Base-by-base conservation (phyloP, 2,329 filamentous ascomycete genomes). In the Aspergillus costaricaensis region DNA sequence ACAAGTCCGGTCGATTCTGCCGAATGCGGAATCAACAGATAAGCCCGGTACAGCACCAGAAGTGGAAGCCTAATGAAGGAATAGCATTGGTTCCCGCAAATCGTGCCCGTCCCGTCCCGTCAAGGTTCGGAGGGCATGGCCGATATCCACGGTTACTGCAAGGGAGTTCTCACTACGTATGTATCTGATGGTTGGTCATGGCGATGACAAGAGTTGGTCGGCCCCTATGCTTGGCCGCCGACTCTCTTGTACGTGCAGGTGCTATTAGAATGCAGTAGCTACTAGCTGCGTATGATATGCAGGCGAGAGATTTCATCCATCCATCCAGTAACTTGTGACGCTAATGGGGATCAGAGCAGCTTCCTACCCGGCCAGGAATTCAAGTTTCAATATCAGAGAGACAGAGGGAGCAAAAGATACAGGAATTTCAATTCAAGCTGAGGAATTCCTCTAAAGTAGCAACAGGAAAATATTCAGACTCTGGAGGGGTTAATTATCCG, bases 51-150 rank as follows among this genome's bases (percentile, higher is more conserved):
- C 19, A 4, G 25, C 30, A 27, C 32, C n/a, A 57, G 41, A 12
- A 39, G 21, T 50, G 41, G 32, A 55, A 50, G 53, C 53, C 25
- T 27, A 52, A 32, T 15, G 38, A 52, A 25, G 56, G 41, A 53
- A 55, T 14, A 41, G 56, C 49, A 59, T 65, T 66, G 64, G 62
- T 59, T 67, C 61, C 64, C 64, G 57, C 54, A 56, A 58, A 57
- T 65, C 49, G 62, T 61, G 57, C 44, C 69, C 72, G 73, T 72
- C 67, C 73, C 73, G 73, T 72, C 70, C 73, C 73, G 73, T 75
- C 70, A 75, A 76, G 71, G 73, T 75, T 75, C 67, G 68, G 68
- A 68, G 63, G 63, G 66, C 67, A 68, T 71, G 69, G 64, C 64
- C 63, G 62, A 68, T 62, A 69, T 55, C 71, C 70, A 74, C 60